phyloP scores from a whole-genome alignment of 2,329 filamentous ascomycete genomes.

The Tetracladium maxilliforme region DNA sequence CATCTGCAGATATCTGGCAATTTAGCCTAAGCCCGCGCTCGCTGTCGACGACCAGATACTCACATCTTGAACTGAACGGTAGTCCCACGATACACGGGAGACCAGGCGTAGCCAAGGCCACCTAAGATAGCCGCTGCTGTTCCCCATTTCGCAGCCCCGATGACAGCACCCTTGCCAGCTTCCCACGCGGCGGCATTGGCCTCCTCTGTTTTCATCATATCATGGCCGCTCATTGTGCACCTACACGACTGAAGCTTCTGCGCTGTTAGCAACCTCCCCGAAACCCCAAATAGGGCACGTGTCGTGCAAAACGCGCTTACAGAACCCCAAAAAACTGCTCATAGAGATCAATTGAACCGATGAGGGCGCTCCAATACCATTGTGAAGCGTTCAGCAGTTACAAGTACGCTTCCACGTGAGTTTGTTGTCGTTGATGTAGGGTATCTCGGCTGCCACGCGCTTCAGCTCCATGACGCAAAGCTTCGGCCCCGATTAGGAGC shows the following conservation, averaged over 20 bases:
- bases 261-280: no score
- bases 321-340: conserved; percentile 8
- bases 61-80: conserved; percentile 70
- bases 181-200: conserved; percentile 58
- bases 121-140: conserved; percentile 46
- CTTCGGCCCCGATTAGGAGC: neutral
- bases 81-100: conserved; percentile 56
- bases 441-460: neutral
- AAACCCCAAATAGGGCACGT: no score
- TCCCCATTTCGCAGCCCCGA: conserved; percentile 62
- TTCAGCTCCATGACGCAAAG: neutral
- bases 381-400: conserved; percentile 2
- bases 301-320: no score
- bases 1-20: conserved; percentile 61
- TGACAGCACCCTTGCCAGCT: conserved; percentile 49
- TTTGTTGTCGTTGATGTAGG: neutral
- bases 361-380: conserved; percentile 1
- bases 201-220: conserved; percentile 48
- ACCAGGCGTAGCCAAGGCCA: conserved; percentile 45
- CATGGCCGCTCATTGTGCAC: conserved; percentile 31
- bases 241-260: no score
- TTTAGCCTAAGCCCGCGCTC: neutral
- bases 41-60: conserved; percentile 13
- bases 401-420: conserved; percentile 1
- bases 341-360: conserved; percentile 3